These are phyloP conservation scores for Bipolaris cookei DNA, from an alignment of 2,329 filamentous ascomycete genomes.

Conservation along the genomic window DNA sequence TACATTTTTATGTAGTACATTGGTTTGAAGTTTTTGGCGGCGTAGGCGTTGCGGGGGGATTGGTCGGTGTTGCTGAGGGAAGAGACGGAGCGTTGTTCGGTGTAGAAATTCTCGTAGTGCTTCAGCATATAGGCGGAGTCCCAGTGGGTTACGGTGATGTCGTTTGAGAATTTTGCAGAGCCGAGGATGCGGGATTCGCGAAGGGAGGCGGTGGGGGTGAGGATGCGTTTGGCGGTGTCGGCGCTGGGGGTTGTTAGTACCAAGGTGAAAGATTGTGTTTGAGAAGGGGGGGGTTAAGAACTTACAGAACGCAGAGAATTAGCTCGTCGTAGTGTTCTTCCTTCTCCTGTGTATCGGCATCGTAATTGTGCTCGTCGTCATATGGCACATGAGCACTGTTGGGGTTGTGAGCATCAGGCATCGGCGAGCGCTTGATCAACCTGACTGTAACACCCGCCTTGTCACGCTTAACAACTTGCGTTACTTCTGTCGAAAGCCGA, in stretches of 20 bases:
- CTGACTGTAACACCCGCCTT: constrained; percentile 60
- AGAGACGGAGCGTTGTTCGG: constrained; percentile 54
- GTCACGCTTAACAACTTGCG: constrained; percentile 59
- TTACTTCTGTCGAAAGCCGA: constrained; percentile 63
- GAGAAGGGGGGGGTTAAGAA: neutral
- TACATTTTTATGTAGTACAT: constrained; percentile 72
- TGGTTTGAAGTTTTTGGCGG: constrained; percentile 62
- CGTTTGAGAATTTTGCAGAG: constrained; percentile 72
- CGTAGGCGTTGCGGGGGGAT: constrained; percentile 51
- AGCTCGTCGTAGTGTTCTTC: constrained; percentile 68
- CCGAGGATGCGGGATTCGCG: constrained; percentile 71
- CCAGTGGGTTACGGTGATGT: constrained; percentile 73
- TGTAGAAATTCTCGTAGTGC: constrained; percentile 70
- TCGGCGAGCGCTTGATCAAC: constrained; percentile 53
- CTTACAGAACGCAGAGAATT: constrained; percentile 65
- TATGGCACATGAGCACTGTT: constrained; percentile 53
- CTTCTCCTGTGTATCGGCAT: constrained; percentile 50
- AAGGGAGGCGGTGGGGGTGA: constrained; percentile 64
- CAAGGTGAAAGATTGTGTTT: neutral
- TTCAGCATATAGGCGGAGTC: constrained; percentile 70
- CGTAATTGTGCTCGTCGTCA: constrained; percentile 47
- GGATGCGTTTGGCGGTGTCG: constrained; percentile 64
- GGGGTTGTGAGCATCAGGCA: constrained; percentile 53
- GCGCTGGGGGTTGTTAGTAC: constrained; percentile 42
- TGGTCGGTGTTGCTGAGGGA: constrained; percentile 53